A percentile compares a stretch with the other conserved stretches of the same genome.
phyloP scores from a whole-genome alignment of 192 early-diverging fungal genomes.

The Backusella circina region DNA sequence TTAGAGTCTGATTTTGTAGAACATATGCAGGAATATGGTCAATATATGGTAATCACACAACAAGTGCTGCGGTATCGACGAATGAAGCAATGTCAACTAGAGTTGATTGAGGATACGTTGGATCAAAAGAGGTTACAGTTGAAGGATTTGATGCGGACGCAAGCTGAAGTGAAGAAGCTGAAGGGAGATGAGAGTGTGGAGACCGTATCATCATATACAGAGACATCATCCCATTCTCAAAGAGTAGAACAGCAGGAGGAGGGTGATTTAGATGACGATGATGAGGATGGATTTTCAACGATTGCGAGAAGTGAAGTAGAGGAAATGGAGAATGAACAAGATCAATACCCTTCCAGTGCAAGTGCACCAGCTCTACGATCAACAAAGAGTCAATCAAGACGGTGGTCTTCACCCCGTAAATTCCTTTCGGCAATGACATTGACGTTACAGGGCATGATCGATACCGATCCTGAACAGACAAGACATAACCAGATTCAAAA shows the following conservation, averaged over 20 bases:
- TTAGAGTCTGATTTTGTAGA: conserved; percentile 2
- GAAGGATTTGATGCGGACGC: background rate
- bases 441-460: conserved; percentile 89
- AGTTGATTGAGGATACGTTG: background rate
- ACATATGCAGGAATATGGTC: conserved; percentile 5
- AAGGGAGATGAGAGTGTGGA: background rate
- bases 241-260: background rate
- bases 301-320: background rate
- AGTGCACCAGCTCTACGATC: conserved; percentile 16
- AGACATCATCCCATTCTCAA: background rate
- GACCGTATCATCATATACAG: background rate
- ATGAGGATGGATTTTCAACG: conserved; percentile 9
- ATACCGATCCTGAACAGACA: conserved; percentile 90
- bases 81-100: conserved; percentile 6
- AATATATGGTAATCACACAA: background rate
- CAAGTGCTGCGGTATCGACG: background rate
- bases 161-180: background rate
- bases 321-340: background rate
- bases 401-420: conserved; percentile 40
- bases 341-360: conserved; percentile 17
- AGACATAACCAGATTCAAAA: conserved; percentile 82
- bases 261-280: background rate
- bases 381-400: conserved; percentile 28
- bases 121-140: background rate
- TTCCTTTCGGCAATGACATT: conserved; percentile 49